Evolutionary conservation across 441 rosid species (phyloP).

Genomic region (Pelargonium australe): DNA sequence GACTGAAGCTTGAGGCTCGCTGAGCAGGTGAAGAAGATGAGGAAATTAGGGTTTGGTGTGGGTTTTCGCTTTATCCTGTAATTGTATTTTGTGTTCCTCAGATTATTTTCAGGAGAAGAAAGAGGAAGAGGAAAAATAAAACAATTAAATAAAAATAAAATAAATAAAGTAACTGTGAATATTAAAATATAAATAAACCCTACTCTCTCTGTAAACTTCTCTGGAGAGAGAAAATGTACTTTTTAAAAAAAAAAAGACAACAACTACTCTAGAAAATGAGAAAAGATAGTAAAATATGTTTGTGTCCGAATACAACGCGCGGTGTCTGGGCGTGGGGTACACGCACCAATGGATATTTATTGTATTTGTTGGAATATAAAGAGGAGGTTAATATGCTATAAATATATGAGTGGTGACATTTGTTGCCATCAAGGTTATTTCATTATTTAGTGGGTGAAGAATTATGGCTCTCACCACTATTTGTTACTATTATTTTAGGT

Average conservation of each 20-base stretch:
- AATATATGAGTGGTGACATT: constrained; percentile 17
- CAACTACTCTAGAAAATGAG: neutral
- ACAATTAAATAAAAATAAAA: neutral
- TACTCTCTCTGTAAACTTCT: neutral
- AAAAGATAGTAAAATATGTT: constrained; percentile 11
- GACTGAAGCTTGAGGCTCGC: neutral
- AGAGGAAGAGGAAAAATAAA: neutral
- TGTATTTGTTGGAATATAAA: neutral
- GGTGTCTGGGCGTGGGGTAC: neutral
- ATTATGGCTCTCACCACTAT: constrained; percentile 4
- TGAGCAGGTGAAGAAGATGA: constrained; percentile 7
- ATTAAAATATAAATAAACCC: neutral
- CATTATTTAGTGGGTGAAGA: constrained; percentile 29
- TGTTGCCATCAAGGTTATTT: constrained; percentile 17
- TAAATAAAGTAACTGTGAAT: constrained; percentile 16
- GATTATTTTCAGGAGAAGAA: neutral
- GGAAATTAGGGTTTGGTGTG: constrained; percentile 7
- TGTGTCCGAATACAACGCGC: neutral
- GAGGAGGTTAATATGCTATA: neutral
- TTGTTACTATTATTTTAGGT: neutral
- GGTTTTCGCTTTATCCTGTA: constrained; percentile 8
- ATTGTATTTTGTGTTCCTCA: constrained; percentile 2
- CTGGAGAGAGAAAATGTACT: constrained; percentile 16
- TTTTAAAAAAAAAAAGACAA: neutral
- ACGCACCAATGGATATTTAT: neutral